Base-by-base conservation (phyloP, 2,329 filamentous ascomycete genomes). In the Pseudogymnoascus sp. region DNA sequence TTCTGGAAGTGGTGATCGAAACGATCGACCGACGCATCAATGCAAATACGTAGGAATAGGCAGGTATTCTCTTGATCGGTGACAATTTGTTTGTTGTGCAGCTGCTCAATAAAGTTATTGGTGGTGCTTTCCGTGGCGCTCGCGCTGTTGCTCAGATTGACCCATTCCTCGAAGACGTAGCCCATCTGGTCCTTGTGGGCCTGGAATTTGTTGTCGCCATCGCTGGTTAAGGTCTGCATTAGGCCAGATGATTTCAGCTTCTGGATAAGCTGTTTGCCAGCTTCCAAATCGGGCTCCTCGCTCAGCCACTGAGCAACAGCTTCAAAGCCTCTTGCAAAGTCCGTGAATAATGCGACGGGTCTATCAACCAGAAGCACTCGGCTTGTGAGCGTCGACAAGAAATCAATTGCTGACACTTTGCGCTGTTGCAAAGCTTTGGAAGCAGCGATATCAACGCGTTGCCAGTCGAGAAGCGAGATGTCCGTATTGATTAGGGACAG, bases 151-250 rank as follows among this genome's bases (percentile, higher is more conserved):
- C 81, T 87, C 6, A 96, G 81, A 62, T 87, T 85, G 26, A 92
- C 82, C 94, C 94, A 99, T 74, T 99, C 94, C 41, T 92, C 91
- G 68, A 99, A 96, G 18, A 96, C 81, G 70, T 99, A 97, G 67
- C 95, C 90, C 74, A 95, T 84, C 71, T 96, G 90, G 63, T 95
- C 90, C 63, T 85, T 83, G 65, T 85, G 85, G 30, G 82, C 78
- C 37, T 75, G 72, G 13, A 77, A 74, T 57, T 83, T 79, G 60
- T 86, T 82, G 19, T 80, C 82, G 28, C 78, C 74, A 58, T 79
- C 72, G 59, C 79, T 72, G 64, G 79, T 63, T 70, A 63, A 6
- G 75, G 81, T 74, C 76, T 90, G 71, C 4, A 76, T 76, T 38
- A 81, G 75, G 12, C 79, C 77, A 58, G 77, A 77, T 64, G 82